phyloP scores from a whole-genome alignment of 2,329 filamentous ascomycete genomes.

The Cladosporium sp. region DNA sequence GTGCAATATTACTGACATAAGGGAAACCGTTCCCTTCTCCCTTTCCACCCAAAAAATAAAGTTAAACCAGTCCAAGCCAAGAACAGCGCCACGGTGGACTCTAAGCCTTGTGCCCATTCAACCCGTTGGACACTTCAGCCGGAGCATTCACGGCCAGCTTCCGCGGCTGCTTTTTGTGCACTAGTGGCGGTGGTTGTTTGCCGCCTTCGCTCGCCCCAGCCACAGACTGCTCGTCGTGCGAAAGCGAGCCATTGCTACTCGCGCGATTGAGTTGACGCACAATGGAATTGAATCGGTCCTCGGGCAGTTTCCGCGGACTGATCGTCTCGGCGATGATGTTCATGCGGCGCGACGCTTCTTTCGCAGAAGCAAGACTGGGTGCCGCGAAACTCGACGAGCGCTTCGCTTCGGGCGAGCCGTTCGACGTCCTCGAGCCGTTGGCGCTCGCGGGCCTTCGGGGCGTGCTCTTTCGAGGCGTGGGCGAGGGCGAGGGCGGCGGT shows the following conservation, averaged over 20 bases:
- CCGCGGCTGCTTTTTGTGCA: slow-evolving; percentile 1
- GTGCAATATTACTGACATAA: too few species aligned
- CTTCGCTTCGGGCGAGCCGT: slow-evolving; percentile 1
- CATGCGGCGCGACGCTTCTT: slow-evolving; percentile 4
- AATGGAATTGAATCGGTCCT: slow-evolving; percentile 3
- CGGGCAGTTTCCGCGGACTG: slow-evolving; percentile 1
- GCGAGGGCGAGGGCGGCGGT: not conserved
- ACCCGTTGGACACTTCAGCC: not conserved
- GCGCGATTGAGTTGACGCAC: slow-evolving; percentile 3
- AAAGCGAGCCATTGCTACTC: not conserved
- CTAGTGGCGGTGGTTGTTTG: not conserved
- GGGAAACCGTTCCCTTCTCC: too few species aligned
- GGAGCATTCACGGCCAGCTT: not conserved
- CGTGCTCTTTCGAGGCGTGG: not conserved
- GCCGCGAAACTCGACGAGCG: not conserved
- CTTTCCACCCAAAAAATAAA: too few species aligned
- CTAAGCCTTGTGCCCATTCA: not conserved
- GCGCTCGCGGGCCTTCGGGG: not conserved
- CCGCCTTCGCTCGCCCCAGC: not conserved
- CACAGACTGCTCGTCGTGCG: not conserved
- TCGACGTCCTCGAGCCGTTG: not conserved
- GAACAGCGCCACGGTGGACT: not conserved
- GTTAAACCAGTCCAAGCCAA: not conserved
- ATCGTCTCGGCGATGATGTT: not conserved
- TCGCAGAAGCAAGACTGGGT: not conserved